Evolutionary conservation across 2,329 filamentous ascomycete species (phyloP).

Genomic region (Penicillium freii): DNA sequence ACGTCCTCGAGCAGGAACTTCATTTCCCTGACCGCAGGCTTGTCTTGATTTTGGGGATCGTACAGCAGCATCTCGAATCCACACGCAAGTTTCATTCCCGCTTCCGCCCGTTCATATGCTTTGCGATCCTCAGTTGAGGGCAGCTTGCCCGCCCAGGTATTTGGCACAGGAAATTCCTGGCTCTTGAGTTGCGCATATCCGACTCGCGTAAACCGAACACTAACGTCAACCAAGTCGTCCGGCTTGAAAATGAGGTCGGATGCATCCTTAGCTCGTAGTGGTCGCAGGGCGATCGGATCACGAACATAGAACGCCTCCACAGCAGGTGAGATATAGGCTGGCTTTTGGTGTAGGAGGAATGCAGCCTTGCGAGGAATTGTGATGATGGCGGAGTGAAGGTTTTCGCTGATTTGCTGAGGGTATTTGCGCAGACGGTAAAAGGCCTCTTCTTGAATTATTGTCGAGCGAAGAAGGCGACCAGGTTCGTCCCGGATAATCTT

Average conservation of each 20-base stretch:
- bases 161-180: constrained; percentile 71
- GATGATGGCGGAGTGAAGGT: constrained; percentile 71
- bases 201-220: constrained; percentile 79
- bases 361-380: constrained; percentile 80
- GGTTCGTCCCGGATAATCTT: constrained; percentile 57
- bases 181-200: constrained; percentile 87
- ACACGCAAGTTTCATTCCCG: constrained; percentile 85
- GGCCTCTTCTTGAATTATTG: constrained; percentile 77
- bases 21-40: constrained; percentile 69
- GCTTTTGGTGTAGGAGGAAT: constrained; percentile 71
- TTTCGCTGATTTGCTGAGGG: constrained; percentile 69
- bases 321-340: constrained; percentile 75
- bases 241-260: constrained; percentile 66
- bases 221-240: constrained; percentile 73
- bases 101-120: constrained; percentile 52
- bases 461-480: constrained; percentile 65
- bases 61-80: constrained; percentile 85
- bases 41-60: constrained; percentile 66
- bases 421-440: constrained; percentile 87
- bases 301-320: constrained; percentile 91
- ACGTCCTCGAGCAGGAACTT: constrained; percentile 73
- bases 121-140: constrained; percentile 47
- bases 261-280: constrained; percentile 59
- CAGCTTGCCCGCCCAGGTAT: constrained; percentile 52
- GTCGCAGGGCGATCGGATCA: constrained; percentile 72